Evolutionary conservation across 306 rosid genomes (phyloP).

Genomic region (Vigna angularis): DNA sequence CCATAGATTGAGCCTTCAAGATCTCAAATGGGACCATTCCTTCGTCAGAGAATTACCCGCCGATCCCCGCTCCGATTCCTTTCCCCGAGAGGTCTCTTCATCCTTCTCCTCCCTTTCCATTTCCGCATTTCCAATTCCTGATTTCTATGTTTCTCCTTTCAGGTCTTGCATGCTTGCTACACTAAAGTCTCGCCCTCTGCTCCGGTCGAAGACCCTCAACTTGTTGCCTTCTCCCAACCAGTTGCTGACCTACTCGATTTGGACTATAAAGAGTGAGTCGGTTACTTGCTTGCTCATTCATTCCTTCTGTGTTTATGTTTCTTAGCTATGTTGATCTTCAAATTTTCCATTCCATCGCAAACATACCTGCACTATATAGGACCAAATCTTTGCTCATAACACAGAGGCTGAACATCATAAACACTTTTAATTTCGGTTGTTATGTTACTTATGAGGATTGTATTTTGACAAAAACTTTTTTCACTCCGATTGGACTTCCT

Average conservation of each 20-base stretch:
- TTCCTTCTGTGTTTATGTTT: background rate
- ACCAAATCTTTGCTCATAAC: background rate
- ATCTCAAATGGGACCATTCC: conserved; percentile 93
- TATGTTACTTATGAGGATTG: background rate
- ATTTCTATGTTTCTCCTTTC: conserved; percentile 15
- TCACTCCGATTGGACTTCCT: too few species aligned
- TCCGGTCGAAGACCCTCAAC: conserved; percentile 83
- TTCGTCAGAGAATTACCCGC: conserved; percentile 74
- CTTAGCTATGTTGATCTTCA: background rate
- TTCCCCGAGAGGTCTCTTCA: conserved; percentile 76
- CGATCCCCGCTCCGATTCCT: conserved; percentile 75
- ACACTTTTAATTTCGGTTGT: background rate
- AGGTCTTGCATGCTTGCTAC: conserved; percentile 95
- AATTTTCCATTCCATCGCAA: background rate
- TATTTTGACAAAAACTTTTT: background rate
- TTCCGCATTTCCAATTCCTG: background rate
- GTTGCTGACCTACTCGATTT: conserved; percentile 82
- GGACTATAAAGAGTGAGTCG: conserved; percentile 79
- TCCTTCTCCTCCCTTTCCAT: background rate
- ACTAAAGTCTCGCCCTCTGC: conserved; percentile 78
- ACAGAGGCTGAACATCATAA: too few species aligned
- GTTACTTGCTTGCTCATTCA: background rate
- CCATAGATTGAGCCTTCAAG: conserved; percentile 50
- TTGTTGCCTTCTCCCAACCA: conserved; percentile 79
- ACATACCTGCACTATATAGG: background rate